Evolutionary conservation across 2,329 filamentous ascomycete genomes (phyloP).

Genomic region (Paraphoma chrysanthemicola): DNA sequence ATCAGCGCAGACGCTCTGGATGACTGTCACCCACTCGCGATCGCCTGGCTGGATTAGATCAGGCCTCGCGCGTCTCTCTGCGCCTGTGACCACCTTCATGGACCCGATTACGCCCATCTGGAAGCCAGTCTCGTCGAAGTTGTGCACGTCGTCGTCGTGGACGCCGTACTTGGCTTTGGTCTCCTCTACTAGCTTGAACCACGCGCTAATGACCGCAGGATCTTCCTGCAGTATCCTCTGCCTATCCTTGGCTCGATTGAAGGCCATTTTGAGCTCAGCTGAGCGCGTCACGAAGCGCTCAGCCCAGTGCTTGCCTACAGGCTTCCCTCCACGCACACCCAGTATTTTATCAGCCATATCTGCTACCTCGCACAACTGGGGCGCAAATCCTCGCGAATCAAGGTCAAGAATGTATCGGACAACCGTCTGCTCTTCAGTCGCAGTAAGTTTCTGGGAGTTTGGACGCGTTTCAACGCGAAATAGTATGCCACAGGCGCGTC

Average conservation of each 20-base stretch:
- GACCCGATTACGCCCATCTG: conserved; percentile 7
- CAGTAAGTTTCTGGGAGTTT: conserved; percentile 9
- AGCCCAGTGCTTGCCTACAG: too few species aligned
- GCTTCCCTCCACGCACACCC: conserved; percentile 4
- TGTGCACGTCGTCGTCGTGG: conserved; percentile 5
- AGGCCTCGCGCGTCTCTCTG: conserved; percentile 2
- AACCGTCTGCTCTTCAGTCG: conserved; percentile 7
- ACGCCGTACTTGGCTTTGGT: conserved; percentile 17
- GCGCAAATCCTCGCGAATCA: conserved; percentile 9
- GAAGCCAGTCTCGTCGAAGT: conserved; percentile 38
- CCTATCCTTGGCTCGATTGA: conserved; percentile 9
- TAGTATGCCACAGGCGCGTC: background rate
- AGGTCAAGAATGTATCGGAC: conserved; percentile 11
- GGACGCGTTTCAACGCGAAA: background rate
- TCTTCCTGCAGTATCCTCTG: conserved; percentile 4
- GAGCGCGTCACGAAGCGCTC: background rate
- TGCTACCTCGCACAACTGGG: conserved; percentile 6
- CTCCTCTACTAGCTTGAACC: too few species aligned
- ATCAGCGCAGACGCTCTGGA: too few species aligned
- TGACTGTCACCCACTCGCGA: conserved; percentile 3
- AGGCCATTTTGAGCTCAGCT: too few species aligned
- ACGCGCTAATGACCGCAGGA: too few species aligned
- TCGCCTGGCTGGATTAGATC: conserved; percentile 12
- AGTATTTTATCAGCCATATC: conserved; percentile 20
- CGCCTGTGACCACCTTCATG: conserved; percentile 15